Evolutionary conservation across 2,329 filamentous ascomycete species (phyloP), one percentile per base, ranked within the genome.

Genomic region (Akanthomyces dipterigenus): DNA sequence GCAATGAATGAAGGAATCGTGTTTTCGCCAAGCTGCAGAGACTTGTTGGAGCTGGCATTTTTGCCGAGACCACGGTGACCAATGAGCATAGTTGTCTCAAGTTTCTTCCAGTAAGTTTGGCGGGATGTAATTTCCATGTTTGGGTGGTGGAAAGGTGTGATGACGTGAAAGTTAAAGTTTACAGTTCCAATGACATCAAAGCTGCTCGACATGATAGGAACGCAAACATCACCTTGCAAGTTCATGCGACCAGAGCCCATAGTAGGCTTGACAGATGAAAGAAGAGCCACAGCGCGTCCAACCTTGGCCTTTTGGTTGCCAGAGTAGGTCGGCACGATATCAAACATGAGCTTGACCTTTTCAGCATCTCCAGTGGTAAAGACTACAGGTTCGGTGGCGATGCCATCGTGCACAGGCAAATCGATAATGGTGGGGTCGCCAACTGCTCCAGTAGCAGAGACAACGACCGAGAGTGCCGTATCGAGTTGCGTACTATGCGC

Each of bases 1-100:
- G 93, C 91, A 70, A 98, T 96, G 75, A 99, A 99, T 0, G 95
- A 98, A 61, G 88, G 89, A 28, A 99, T 82, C 0, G 95, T 99
- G 73, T 99, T 99, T 75, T 99, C 95, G 63, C 95, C 96, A 1
- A 99, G 81, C 72, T 99, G 96, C 38, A 99, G 80, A 2, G 93
- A 97, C 64, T 88, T 90, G 70, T 91, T 90, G 34, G 88, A 86
- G 14, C 87, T 82, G 64, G 90, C 82, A 72, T 99, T 99, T 78
- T 98, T 98, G 66, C 95, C 95, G 31, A 98, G 79, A 20, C 93
- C 88, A 70, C 85, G 80, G 70, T 88, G 85, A 14, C 85, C 84
- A 62, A 88, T 87, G 18, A 88, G 84, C 90, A 96, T 96, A 2
- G 93, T 93, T 3, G 91, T 90, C 14, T 89, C 85, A 71, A 96